phyloP scores from a whole-genome alignment of 2,329 filamentous ascomycete species.

The Metarhizium brunneum region DNA sequence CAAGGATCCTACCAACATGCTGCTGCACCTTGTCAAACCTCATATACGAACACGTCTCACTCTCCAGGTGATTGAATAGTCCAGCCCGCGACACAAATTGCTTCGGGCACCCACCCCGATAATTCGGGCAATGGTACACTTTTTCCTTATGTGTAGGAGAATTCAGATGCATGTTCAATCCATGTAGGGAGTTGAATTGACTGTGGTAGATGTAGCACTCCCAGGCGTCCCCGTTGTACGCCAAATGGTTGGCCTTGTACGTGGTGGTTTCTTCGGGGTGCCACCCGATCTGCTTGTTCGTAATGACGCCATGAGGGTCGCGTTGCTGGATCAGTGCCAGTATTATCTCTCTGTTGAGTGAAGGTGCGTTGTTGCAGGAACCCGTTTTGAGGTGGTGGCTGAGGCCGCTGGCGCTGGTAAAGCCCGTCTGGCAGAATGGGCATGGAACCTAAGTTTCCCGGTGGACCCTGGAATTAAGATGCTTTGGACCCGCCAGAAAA shows the following conservation, averaged over 20 bases:
- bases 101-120: constrained; percentile 14
- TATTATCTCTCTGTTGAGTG: constrained; percentile 37
- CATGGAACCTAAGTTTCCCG: constrained; percentile 35
- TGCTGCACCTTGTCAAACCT: constrained; percentile 27
- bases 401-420: constrained; percentile 41
- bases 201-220: constrained; percentile 33
- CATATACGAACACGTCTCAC: constrained; percentile 29
- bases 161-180: constrained; percentile 41
- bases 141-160: constrained; percentile 31
- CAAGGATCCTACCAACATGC: not conserved
- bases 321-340: constrained; percentile 32
- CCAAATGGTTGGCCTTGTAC: constrained; percentile 25
- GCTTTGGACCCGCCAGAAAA: constrained; percentile 27
- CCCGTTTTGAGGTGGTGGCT: constrained; percentile 45
- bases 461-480: constrained; percentile 44
- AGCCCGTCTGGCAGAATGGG: constrained; percentile 41
- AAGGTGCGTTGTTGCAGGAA: constrained; percentile 34
- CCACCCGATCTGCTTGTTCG: constrained; percentile 40
- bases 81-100: constrained; percentile 30
- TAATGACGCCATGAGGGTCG: constrained; percentile 38
- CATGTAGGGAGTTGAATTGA: constrained; percentile 22
- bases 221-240: constrained; percentile 17
- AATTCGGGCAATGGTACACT: constrained; percentile 31
- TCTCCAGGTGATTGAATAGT: constrained; percentile 34
- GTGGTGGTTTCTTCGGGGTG: constrained; percentile 15